Base-by-base conservation (phyloP, 768 basidiomycete genomes). In the Mycena kentingensis region DNA sequence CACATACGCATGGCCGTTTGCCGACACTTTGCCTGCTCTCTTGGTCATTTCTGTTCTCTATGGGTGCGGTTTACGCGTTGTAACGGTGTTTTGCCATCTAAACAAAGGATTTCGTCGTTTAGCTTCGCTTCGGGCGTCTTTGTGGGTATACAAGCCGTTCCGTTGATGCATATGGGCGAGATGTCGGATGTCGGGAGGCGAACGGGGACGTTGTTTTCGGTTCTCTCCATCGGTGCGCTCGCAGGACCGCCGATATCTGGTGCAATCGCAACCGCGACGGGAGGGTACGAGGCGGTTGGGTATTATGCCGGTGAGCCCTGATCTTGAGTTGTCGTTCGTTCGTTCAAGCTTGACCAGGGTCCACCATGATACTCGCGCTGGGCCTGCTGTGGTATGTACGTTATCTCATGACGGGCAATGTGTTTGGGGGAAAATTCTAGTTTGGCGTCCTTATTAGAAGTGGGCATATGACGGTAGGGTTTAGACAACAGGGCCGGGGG, bases 211-310 rank as follows among this genome's bases (percentile, higher is more conserved):
- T 80, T 79, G 53, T 72, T 85, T 65, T 84, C 77, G 26, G 73
- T 86, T 44, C 51, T 81, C 21, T 76, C 87, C 0, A 32, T 88
- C 16, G 86, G 85, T 7, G 84, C 84, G 0, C 71, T 90, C 3
- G 76, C 75, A 0, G 88, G 88, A 0, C 85, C 87, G 3, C 88
- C 88, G 1, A 85, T 89, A 53, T 86, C 86, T 7, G 88, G 88
- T 1, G 83, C 83, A 0, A 87, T 90, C 58, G 76, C 77, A 46
- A 64, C 63, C 0, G 72, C 76, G 0, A 79, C 83, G 2, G 78
- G 76, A 2, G 74, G 75, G 0, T 91, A 80, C 60, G 69, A 74
- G 34, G 72, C 61, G 2, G 81, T 83, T 8, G 84, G 84, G 1
- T 71, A 71, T 46, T 87, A 78, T 59, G 84, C 83, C 34, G 82